These are phyloP conservation scores for Cokeromyces recurvatus DNA, from an alignment of 371 early-diverging fungal genomes.

Conservation along the genomic window DNA sequence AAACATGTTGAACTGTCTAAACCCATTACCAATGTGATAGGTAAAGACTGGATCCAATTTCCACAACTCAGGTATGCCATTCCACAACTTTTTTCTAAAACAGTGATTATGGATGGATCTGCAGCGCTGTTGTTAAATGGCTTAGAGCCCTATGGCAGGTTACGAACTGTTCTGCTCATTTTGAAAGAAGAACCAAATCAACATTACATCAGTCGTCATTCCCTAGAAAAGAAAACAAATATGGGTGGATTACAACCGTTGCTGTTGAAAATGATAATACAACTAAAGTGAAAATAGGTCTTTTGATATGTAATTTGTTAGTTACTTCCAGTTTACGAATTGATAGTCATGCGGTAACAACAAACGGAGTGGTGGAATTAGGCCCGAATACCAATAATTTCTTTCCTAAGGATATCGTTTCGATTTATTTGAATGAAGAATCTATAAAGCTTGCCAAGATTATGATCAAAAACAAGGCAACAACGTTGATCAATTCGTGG, in stretches of 20 bases:
- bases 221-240: constrained; percentile 3
- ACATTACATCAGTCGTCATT: constrained; percentile 1
- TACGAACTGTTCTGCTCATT: constrained; percentile 5
- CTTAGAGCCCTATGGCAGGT: constrained; percentile 11
- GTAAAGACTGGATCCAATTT: constrained; percentile 11
- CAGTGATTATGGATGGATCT: constrained; percentile 5
- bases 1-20: constrained; percentile 15
- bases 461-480: constrained; percentile 6
- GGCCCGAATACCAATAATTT: constrained; percentile 8
- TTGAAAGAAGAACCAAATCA: constrained; percentile 12
- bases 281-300: constrained; percentile 12
- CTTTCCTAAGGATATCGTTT: constrained; percentile 5
- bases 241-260: constrained; percentile 10
- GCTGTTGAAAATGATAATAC: constrained; percentile 11
- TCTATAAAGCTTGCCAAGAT: constrained; percentile 10
- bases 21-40: constrained; percentile 6
- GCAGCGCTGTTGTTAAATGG: constrained; percentile 12
- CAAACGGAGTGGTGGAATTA: constrained; percentile 6
- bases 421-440: constrained; percentile 13
- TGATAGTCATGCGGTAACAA: constrained; percentile 6
- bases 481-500: constrained; percentile 5
- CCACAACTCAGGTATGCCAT: constrained; percentile 11
- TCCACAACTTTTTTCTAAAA: constrained; percentile 13
- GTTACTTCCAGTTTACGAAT: constrained; percentile 13
- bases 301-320: constrained; percentile 10